Evolutionary conservation across 2,329 filamentous ascomycete genomes (phyloP).

Genomic region (Aspergillus carbonarius): DNA sequence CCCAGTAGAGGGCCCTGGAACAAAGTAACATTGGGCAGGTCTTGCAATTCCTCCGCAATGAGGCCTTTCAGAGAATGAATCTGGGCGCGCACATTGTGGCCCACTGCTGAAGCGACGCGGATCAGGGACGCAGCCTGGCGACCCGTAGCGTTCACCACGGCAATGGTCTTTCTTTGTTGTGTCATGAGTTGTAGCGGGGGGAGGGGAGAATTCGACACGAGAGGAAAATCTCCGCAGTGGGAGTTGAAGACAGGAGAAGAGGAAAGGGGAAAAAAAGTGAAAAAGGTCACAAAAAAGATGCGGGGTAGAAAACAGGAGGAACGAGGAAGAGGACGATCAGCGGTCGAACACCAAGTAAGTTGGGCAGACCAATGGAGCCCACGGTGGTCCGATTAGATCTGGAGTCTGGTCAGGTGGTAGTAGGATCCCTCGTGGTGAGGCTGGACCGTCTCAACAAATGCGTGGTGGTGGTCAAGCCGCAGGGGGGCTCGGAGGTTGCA

Average conservation of each 20-base stretch:
- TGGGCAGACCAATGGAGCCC: slow-evolving; percentile 15
- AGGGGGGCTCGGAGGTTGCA: not conserved
- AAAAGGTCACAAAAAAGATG: slow-evolving; percentile 8
- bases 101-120: slow-evolving; percentile 87
- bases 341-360: slow-evolving; percentile 5
- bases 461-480: not conserved
- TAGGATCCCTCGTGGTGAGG: slow-evolving; percentile 9
- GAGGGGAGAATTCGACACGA: slow-evolving; percentile 2
- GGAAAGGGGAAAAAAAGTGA: slow-evolving; percentile 8
- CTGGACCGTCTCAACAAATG: not conserved
- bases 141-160: slow-evolving; percentile 92
- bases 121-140: slow-evolving; percentile 95
- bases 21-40: slow-evolving; percentile 77
- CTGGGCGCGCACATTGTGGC: slow-evolving; percentile 90
- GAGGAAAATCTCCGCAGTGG: slow-evolving; percentile 4
- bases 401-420: slow-evolving; percentile 19
- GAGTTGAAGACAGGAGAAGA: not conserved
- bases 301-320: slow-evolving; percentile 18
- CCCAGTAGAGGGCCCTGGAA: slow-evolving; percentile 67
- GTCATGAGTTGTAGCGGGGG: slow-evolving; percentile 30
- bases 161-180: slow-evolving; percentile 71
- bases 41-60: slow-evolving; percentile 80
- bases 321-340: slow-evolving; percentile 11
- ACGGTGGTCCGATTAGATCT: slow-evolving; percentile 16
- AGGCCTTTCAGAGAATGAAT: slow-evolving; percentile 82